These are phyloP conservation scores for Roridomyces roridus DNA, from an alignment of 768 basidiomycete species.

Conservation along the genomic window DNA sequence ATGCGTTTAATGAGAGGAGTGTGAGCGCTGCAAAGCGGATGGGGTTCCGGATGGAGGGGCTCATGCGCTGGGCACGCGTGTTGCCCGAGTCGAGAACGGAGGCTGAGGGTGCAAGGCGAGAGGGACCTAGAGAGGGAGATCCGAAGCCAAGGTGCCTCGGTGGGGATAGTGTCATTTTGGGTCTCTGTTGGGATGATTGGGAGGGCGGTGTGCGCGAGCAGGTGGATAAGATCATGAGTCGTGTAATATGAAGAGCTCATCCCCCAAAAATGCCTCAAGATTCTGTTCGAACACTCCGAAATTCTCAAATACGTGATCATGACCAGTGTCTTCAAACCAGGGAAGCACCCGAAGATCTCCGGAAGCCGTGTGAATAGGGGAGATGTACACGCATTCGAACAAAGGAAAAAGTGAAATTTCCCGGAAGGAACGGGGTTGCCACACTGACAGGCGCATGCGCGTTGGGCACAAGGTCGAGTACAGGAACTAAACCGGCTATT, in stretches of 20 bases:
- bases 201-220: constrained; percentile 41
- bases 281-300: no score
- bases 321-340: no score
- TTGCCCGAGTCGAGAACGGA: constrained; percentile 45
- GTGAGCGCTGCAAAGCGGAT: constrained; percentile 59
- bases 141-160: constrained; percentile 31
- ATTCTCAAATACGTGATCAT: no score
- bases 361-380: no score
- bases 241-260: constrained; percentile 32
- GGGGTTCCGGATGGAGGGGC: constrained; percentile 63
- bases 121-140: constrained; percentile 35
- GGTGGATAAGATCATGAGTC: constrained; percentile 35
- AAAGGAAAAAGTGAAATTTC: no score
- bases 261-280: no score
- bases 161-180: constrained; percentile 43
- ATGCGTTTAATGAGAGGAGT: constrained; percentile 53
- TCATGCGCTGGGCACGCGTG: constrained; percentile 60
- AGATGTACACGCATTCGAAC: no score
- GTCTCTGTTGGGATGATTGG: constrained; percentile 59
- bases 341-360: no score
- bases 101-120: constrained; percentile 42
- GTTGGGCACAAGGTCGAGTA: no score
- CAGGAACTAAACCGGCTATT: no score
- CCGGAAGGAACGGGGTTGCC: no score
- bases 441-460: no score